Percentiles rank a stretch among this genome's conserved stretches.
Evolutionary conservation across 2,329 filamentous ascomycete genomes (phyloP).

Genomic region (Hyphodiscus sp.): DNA sequence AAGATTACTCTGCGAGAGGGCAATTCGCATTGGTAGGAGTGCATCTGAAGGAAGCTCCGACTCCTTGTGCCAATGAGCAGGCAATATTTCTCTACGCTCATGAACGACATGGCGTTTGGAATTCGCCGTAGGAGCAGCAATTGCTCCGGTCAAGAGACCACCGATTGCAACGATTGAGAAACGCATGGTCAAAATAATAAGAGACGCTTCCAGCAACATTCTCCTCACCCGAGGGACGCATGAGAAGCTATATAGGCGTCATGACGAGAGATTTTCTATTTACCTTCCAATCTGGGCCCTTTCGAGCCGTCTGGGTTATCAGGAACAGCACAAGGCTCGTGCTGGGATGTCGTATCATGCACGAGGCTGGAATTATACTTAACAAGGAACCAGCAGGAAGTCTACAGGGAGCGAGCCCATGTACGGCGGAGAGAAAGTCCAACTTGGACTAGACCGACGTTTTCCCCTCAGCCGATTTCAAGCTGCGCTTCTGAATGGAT

Average conservation of each 20-base stretch:
- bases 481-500: neutral
- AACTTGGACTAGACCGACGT: neutral
- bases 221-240: neutral
- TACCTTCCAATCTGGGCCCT: neutral
- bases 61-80: slow-evolving; percentile 8
- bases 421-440: neutral
- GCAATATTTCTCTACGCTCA: slow-evolving; percentile 8
- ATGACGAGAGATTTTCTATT: neutral
- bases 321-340: neutral
- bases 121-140: slow-evolving; percentile 1
- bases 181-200: slow-evolving; percentile 1
- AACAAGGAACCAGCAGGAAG: neutral
- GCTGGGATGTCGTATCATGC: neutral
- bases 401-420: neutral
- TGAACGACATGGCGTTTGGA: slow-evolving; percentile 10
- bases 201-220: neutral
- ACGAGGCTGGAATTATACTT: neutral
- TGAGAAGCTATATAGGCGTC: neutral
- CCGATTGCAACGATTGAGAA: slow-evolving; percentile 1
- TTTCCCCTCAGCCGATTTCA: neutral
- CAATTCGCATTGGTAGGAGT: slow-evolving; percentile 29
- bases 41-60: slow-evolving; percentile 6
- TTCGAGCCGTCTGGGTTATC: neutral
- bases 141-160: neutral
- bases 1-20: slow-evolving; percentile 39